Evolutionary conservation across 225 moss, liverwort and hornwort genomes (phyloP), one percentile per base, ranked within the genome.

Genomic region (Climacium dendroides): DNA sequence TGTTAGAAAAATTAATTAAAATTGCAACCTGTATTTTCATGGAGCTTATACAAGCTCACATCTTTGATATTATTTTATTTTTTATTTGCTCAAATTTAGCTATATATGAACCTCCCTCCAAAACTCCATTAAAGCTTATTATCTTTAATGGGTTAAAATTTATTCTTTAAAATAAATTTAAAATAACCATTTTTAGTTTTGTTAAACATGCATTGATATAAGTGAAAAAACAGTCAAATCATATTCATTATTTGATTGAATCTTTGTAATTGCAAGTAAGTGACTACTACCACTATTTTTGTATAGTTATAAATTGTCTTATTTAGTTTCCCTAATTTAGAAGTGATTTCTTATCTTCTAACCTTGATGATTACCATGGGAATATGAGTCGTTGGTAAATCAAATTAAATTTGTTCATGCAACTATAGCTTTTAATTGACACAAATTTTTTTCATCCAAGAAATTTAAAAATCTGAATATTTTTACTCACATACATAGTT

Each of bases 381-480:
- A 23, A 37, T 22, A 37, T n/a, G n/a, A n/a, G n/a, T n/a, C n/a
- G n/a, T n/a, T n/a, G n/a, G n/a, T 67, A 37, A 67, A 67, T 4
- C 1, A 1, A 37, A 67, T 67, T 0, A 67, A 63, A 29, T 34
- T 63, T 63, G 2, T 30, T 61, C 5, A 32, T 7, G 16, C 17
- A 34, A 17, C 2, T 34, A 9, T 37, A 67, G 11, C 5, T 67
- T 37, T 7, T 22, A 7, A n/a, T 45, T 11, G 10, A 29, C 45
- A 3, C 18, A 34, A 71, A 28, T 3, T 45, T 24, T 45, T 0
- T 45, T 72, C 45, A 29, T 29, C 10, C 29, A 29, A 45, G 0
- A 29, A 17, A 29, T 45, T 45, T 6, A 6, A 17, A 16, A 45
- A 10, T 45, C 0, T 6, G 1, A 18, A 29, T 29, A 10, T 0